Percentiles rank a stretch among this genome's conserved stretches.
Evolutionary conservation across 78 protist species (phyloP).

Genomic region (Andalucia godoyi): DNA sequence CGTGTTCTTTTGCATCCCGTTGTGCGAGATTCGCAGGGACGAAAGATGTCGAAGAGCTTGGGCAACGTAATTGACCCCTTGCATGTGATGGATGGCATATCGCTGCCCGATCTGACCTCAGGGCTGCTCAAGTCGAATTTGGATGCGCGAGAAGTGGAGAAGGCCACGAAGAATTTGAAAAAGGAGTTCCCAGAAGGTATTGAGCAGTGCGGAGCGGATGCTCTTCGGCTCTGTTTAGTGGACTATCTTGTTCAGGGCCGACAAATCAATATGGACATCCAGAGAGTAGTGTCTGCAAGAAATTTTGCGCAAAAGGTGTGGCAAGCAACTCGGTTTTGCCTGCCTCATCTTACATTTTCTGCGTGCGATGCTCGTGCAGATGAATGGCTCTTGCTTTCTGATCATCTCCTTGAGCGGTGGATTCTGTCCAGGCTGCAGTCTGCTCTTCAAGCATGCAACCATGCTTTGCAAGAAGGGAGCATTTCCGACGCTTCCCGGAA

Average conservation of each 20-base stretch:
- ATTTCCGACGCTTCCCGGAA: constrained; percentile 8
- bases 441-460: constrained; percentile 15
- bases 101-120: background rate
- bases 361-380: background rate
- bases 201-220: constrained; percentile 79
- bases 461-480: constrained; percentile 14
- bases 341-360: background rate
- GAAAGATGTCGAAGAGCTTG: constrained; percentile 91
- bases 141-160: background rate
- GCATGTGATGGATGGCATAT: constrained; percentile 50
- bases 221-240: constrained; percentile 62
- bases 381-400: no score
- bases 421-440: constrained; percentile 23
- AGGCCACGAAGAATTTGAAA: constrained; percentile 30
- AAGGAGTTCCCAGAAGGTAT: constrained; percentile 75
- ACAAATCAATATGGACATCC: constrained; percentile 57
- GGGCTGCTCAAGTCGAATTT: constrained; percentile 5
- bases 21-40: constrained; percentile 88
- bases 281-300: constrained; percentile 43
- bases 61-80: constrained; percentile 89
- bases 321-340: constrained; percentile 49
- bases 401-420: constrained; percentile 56
- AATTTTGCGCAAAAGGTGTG: constrained; percentile 86
- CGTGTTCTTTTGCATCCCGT: constrained; percentile 58
- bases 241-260: constrained; percentile 26